A percentile compares a stretch with the other conserved stretches of the same genome.
phyloP scores from a whole-genome alignment of 2,329 filamentous ascomycete genomes.

The Penicillium brasilianum region DNA sequence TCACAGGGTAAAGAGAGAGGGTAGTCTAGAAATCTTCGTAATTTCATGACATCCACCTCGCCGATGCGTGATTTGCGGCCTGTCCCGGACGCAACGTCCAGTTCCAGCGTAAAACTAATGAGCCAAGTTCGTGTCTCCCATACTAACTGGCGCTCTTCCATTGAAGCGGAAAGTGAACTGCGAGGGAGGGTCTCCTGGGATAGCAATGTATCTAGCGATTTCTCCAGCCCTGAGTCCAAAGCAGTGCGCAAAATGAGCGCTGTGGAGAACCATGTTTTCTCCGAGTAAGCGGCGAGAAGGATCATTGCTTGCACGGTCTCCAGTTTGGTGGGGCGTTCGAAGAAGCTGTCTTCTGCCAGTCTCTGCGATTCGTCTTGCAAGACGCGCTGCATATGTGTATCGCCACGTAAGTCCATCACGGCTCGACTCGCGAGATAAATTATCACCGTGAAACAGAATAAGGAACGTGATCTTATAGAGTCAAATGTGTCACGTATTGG shows the following conservation, averaged over 20 bases:
- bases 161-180: constrained; percentile 41
- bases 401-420: constrained; percentile 37
- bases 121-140: constrained; percentile 45
- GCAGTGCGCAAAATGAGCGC: constrained; percentile 44
- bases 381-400: constrained; percentile 42
- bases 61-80: constrained; percentile 42
- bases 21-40: constrained; percentile 42
- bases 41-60: constrained; percentile 40
- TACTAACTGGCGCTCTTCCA: constrained; percentile 42
- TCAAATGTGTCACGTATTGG: constrained; percentile 45
- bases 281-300: constrained; percentile 42
- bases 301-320: constrained; percentile 46
- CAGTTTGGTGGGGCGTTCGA: constrained; percentile 43
- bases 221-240: constrained; percentile 42
- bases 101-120: constrained; percentile 41
- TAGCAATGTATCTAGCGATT: constrained; percentile 40
- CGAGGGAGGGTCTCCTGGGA: constrained; percentile 38
- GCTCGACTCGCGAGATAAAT: constrained; percentile 43
- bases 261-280: constrained; percentile 46
- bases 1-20: constrained; percentile 42
- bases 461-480: constrained; percentile 41
- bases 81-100: constrained; percentile 43
- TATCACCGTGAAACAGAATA: constrained; percentile 45
- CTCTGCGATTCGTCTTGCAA: constrained; percentile 44
- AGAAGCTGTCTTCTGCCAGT: constrained; percentile 44